phyloP scores from a whole-genome alignment of 805 yeast genomes.

The Ascoidea tarda region DNA sequence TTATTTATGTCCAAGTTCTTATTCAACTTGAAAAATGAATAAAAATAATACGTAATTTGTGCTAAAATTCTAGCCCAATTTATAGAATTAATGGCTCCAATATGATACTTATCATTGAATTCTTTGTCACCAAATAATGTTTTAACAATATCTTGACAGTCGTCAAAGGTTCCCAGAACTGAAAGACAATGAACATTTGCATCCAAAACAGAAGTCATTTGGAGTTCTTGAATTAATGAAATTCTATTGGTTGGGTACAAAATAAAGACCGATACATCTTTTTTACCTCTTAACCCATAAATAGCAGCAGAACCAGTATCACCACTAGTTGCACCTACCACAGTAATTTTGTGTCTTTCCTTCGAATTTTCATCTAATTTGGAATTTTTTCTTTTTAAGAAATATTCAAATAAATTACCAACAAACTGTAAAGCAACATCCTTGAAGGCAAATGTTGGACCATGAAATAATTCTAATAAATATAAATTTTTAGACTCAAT shows the following conservation, averaged over 20 bases:
- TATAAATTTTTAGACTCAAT: slow-evolving; percentile 49
- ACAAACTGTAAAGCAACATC: slow-evolving; percentile 98
- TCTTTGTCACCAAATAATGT: slow-evolving; percentile 80
- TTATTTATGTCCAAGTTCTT: slow-evolving; percentile 16
- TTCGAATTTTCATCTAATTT: slow-evolving; percentile 28
- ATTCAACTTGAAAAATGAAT: slow-evolving; percentile 67
- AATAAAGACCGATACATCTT: slow-evolving; percentile 95
- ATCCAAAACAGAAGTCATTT: slow-evolving; percentile 95
- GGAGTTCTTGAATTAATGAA: slow-evolving; percentile 95
- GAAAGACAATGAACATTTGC: slow-evolving; percentile 88
- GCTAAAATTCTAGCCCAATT: slow-evolving; percentile 99
- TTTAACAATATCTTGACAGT: slow-evolving; percentile 95
- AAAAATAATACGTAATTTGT: slow-evolving; percentile 93
- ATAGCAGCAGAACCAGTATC: slow-evolving; percentile 99
- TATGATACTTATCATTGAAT: slow-evolving; percentile 80
- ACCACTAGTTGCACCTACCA: slow-evolving; percentile 98
- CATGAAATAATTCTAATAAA: slow-evolving; percentile 89
- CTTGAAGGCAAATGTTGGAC: slow-evolving; percentile 98
- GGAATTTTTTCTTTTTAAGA: slow-evolving; percentile 62
- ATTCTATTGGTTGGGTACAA: slow-evolving; percentile 95
- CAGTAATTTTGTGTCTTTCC: slow-evolving; percentile 72
- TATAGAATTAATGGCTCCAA: slow-evolving; percentile 96
- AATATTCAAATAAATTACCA: slow-evolving; percentile 92
- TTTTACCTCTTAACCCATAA: slow-evolving; percentile 92
- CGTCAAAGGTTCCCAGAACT: slow-evolving; percentile 93